Base-by-base conservation (phyloP, 768 basidiomycete genomes). In the Boletus insuetus region DNA sequence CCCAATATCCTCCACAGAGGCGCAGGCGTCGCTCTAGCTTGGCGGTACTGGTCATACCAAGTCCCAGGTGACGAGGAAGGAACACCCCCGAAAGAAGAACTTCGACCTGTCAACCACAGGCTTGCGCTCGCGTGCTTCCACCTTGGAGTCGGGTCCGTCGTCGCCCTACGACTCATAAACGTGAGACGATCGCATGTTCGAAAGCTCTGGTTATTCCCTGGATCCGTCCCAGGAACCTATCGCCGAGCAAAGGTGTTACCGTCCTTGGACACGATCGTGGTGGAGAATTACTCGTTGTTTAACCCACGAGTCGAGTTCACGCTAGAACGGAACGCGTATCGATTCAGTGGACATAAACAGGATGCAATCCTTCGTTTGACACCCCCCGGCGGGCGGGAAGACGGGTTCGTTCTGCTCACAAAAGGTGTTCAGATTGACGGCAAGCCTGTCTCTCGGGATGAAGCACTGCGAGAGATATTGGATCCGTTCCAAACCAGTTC, bases 121-220 rank as follows among this genome's bases (percentile, higher is more conserved):
- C 58, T 67, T 43, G 67, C 67, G 17, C 56, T 71, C 49, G 60
- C 65, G 8, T 56, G 58, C 16, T 55, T 71, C 49, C 67, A 72
- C 46, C 22, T 71, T 13, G 69, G 59, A 7, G 35, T 73, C 37
- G 69, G 69, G 37, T 64, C 63, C n/a, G 53, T 61, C 46, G 58
- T 69, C 34, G 71, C 71, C 19, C 58, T 69, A 20, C 53, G 60
- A 20, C 54, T 73, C 37, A 50, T 70, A 22, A 65, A 58, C 46
- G 48, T 62, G 34, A 63, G 67, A 47, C 71, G 67, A 2, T 51
- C 64, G 14, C 60, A 71, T 1, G 67, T 64, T n/a, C 63, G 66
- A 19, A 73, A 65, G 37, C 54, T 72, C 48, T 71, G 71, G 71
- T 16, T 71, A 7, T 61, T 69, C 47, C 71, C 69, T 4, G 53